Evolutionary conservation across 192 early-diverging fungal species (phyloP), one percentile per base, ranked within the genome.

Genomic region (Chytriomyces sp.): DNA sequence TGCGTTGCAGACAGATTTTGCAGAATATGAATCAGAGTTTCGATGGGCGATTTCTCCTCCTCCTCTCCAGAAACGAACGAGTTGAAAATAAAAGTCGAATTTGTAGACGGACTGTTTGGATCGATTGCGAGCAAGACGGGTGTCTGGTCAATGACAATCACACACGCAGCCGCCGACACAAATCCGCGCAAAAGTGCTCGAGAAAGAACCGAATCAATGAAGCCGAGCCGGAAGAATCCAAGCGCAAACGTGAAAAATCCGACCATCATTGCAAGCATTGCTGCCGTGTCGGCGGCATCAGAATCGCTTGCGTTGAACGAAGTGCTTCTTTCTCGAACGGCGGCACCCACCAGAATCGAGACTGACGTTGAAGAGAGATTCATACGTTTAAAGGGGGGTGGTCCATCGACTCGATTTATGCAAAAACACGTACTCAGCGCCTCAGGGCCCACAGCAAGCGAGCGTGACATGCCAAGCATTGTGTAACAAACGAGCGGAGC

Each of bases 221-320:
- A 99, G n/a, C 98, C 98, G 16, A 99, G 87, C 45, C 98, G 90
- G 80, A 99, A 94, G 83, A 98, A 92, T 8, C 98, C 98, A 75
- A 99, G 83, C 26, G 92, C 81, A 81, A 96, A 96, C 5, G 96
- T 97, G 71, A 98, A 94, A 9, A 96, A 64, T 6, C 98, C 98
- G n/a, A 97, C 93, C 82, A 96, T 91, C 9, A 98, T 83, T 4
- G 89, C 53, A 5, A 89, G 90, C 72, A 98, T 82, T 49, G 88
- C 89, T 13, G 94, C 93, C 69, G 93, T 82, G 26, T 78, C 83
- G 35, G 87, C 77, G 45, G 50, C 69, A 11, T 87, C 26, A 26
- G 43, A 16, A n/a, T 57, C 28, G 28, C n/a, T 16, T 8, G n/a
- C 20, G 28, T 9, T 18, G 26, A 45, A 24, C 47, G 46, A 16